These are phyloP conservation scores for Raphanus hybrid DNA, from an alignment of 441 rosid species.

Conservation along the genomic window DNA sequence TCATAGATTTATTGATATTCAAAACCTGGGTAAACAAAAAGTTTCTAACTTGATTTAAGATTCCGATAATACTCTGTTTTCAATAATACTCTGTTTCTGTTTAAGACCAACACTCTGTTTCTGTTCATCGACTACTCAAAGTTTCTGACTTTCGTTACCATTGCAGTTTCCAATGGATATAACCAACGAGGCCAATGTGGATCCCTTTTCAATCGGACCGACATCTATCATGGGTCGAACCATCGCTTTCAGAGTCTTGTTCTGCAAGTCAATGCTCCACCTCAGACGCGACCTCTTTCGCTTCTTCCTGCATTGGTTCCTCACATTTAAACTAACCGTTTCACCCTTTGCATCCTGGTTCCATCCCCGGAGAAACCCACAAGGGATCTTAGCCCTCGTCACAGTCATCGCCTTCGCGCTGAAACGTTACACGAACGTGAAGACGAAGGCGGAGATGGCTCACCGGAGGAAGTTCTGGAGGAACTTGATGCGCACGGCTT, in stretches of 20 bases:
- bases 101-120: constrained; percentile 14
- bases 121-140: not conserved
- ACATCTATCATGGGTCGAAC: constrained; percentile 79
- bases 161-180: constrained; percentile 65
- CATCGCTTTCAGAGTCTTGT: constrained; percentile 78
- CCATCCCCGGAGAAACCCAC: constrained; percentile 85
- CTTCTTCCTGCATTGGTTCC: constrained; percentile 47
- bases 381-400: constrained; percentile 91
- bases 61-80: not conserved
- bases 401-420: constrained; percentile 80
- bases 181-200: constrained; percentile 80
- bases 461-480: constrained; percentile 97
- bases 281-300: constrained; percentile 58
- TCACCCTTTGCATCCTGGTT: constrained; percentile 81
- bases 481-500: constrained; percentile 91
- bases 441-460: constrained; percentile 84
- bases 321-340: constrained; percentile 47
- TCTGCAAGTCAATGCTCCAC: constrained; percentile 77
- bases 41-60: constrained; percentile 14
- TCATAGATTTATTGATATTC: too few species aligned
- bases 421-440: constrained; percentile 81
- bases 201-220: constrained; percentile 85
- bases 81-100: too few species aligned
- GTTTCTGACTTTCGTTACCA: not conserved
- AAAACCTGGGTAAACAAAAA: constrained; percentile 11